Conservation (phyloP, 2,329 filamentous ascomycete species). For the Xylaria sp. region DNA sequence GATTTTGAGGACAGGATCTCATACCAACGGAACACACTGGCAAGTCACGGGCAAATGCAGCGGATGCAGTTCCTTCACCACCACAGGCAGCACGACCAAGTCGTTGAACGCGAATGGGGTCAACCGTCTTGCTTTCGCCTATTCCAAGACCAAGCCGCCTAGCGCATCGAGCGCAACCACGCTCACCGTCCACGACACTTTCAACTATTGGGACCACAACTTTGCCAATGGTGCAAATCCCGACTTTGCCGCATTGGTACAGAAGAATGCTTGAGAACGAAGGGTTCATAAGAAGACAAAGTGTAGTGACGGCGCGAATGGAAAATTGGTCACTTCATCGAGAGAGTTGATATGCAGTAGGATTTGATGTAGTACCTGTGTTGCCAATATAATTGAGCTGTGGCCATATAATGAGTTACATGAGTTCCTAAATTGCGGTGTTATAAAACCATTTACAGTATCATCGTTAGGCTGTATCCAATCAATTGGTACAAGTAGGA, state of each 20-base stretch:
- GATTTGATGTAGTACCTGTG: neutral
- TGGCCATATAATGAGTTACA: too few species aligned
- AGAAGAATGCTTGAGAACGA: constrained; percentile 32
- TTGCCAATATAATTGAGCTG: too few species aligned
- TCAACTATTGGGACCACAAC: constrained; percentile 43
- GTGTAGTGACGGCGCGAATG: neutral
- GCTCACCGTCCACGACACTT: constrained; percentile 41
- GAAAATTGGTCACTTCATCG: neutral
- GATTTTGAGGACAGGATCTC: constrained; percentile 46
- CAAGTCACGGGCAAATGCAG: constrained; percentile 48
- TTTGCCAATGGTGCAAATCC: constrained; percentile 38
- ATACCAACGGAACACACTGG: constrained; percentile 49
- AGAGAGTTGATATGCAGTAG: neutral
- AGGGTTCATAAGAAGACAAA: neutral
- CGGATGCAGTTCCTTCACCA: constrained; percentile 45
- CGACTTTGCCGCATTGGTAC: constrained; percentile 37
- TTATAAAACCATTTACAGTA: too few species aligned
- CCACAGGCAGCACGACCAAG: constrained; percentile 30
- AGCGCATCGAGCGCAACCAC: constrained; percentile 31
- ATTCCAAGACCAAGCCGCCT: constrained; percentile 35
- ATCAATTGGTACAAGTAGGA: too few species aligned
- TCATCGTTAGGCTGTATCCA: too few species aligned
- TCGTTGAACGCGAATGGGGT: constrained; percentile 88
- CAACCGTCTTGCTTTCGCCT: constrained; percentile 72
- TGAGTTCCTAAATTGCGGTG: too few species aligned